phyloP scores from a whole-genome alignment of 148 eudicot species.

The Vaccinium vitisidaea region DNA sequence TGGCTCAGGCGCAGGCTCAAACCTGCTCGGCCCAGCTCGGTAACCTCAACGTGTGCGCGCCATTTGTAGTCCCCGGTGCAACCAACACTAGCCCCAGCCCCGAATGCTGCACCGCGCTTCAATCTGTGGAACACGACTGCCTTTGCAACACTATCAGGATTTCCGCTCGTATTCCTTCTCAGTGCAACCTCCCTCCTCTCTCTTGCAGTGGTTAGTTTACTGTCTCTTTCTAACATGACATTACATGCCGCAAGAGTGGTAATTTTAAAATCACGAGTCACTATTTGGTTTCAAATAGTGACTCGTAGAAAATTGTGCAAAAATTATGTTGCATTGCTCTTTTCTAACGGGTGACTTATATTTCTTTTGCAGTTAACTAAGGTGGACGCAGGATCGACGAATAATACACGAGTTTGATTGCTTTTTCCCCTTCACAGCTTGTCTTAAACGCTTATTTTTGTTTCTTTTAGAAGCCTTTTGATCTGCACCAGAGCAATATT shows the following conservation, averaged over 20 bases:
- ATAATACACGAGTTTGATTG: not conserved
- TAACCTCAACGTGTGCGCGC: slow-evolving; percentile 58
- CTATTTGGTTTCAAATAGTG: not conserved
- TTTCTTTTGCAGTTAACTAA: slow-evolving; percentile 2
- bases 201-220: slow-evolving; percentile 33
- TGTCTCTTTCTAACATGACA: not conserved
- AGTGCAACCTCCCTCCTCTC: slow-evolving; percentile 66
- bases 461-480: not conserved
- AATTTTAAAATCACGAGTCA: no score
- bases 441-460: not conserved
- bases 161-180: slow-evolving; percentile 58
- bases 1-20: slow-evolving; percentile 20
- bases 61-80: slow-evolving; percentile 61
- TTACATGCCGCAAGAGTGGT: not conserved
- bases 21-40: slow-evolving; percentile 44
- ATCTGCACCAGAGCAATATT: not conserved
- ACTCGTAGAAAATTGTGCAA: not conserved
- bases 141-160: slow-evolving; percentile 73
- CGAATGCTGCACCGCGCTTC: slow-evolving; percentile 76
- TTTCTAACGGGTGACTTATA: not conserved
- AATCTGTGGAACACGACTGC: slow-evolving; percentile 57
- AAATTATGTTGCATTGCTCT: not conserved
- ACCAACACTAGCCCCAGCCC: slow-evolving; percentile 42
- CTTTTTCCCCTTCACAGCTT: not conserved
- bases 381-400: not conserved